Evolutionary conservation across 352 stramenopile genomes (phyloP), one percentile per base, ranked within the genome.

Genomic region (Phytophthora ramorum): DNA sequence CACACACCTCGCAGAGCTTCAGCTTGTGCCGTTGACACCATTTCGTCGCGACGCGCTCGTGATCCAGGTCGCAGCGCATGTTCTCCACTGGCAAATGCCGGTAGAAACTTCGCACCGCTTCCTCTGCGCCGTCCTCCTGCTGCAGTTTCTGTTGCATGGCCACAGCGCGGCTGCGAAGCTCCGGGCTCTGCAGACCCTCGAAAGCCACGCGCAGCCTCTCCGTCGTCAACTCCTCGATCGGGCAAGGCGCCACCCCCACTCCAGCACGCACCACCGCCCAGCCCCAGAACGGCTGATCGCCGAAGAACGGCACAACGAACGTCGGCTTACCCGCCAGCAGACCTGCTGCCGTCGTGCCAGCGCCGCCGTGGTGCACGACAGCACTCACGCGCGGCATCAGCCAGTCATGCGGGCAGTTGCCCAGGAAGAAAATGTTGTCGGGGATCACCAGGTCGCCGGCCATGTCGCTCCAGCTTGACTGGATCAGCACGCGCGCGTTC

Each of bases 231-330:
- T 92, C 66, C 2, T 58, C 59, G 26, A 98, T 90, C 9, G 90
- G 85, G 46, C 91, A 94, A 1, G 92, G 91, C 46, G 79, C 73
- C 1, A 94, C 87, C 7, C 94, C 94, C 0, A 96, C 91, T 19
- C 89, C 89, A 16, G 85, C 79, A 6, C 76, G 77, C 22, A 87
- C 72, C 0, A 97, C 85, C 2, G 94, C 91, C 43, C 92, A 82
- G 5, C 91, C 92, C 95, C 95, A 98, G 67, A 98, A 98, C 14
- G 79, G 87, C 69, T 98, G 95, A 68, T 98, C 95, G 8, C 90
- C 92, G 68, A 98, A 98, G 57, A 98, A 98, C 7, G 95, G 95
- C 58, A 94, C 93, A 20, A 98, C 89, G 59, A 98, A 92, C 4
- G 91, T 98, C 8, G 95, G 93, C 45, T 98, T 93, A 2, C 91